Percentiles rank a stretch among this genome's conserved stretches.
phyloP scores from a whole-genome alignment of 202 grass and related monocot genomes.

The Dendrocalamus latiflorus region DNA sequence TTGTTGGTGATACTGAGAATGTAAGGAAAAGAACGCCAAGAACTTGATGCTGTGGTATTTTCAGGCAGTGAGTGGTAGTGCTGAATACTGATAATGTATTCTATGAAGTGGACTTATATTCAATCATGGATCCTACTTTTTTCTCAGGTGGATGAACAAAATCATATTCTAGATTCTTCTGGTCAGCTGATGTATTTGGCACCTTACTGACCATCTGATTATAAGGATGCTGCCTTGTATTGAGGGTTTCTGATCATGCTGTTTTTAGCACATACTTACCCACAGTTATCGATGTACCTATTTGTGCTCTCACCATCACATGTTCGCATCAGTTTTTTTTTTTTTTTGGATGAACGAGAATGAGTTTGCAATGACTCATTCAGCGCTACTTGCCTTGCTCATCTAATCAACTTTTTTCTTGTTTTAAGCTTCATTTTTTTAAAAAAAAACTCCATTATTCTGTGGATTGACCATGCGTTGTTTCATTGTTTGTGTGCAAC shows the following conservation, averaged over 20 bases:
- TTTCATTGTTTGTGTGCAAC: constrained; percentile 25
- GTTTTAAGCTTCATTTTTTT: not conserved
- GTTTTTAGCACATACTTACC: constrained; percentile 19
- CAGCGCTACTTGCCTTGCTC: constrained; percentile 21
- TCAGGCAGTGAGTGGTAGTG: constrained; percentile 26
- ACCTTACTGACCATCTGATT: constrained; percentile 16
- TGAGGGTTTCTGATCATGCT: constrained; percentile 15
- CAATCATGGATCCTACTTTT: constrained; percentile 37
- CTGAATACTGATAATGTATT: constrained; percentile 23
- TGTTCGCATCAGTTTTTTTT: not conserved
- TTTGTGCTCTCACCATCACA: not conserved
- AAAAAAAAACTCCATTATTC: not conserved
- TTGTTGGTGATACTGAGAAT: constrained; percentile 37
- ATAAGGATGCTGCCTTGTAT: not conserved
- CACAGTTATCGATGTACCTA: not conserved
- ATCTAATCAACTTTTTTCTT: constrained; percentile 27
- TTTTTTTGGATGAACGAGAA: not conserved
- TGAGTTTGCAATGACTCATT: constrained; percentile 36
- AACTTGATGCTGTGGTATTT: constrained; percentile 41
- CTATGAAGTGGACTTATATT: constrained; percentile 33
- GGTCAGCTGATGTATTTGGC: constrained; percentile 18
- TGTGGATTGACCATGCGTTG: constrained; percentile 24
- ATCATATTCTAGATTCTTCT: constrained; percentile 20
- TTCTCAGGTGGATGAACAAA: constrained; percentile 9
- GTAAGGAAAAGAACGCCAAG: constrained; percentile 32